Conservation (phyloP, 495 filamentous ascomycete genomes). For the Aspergillus saccharolyticus region DNA sequence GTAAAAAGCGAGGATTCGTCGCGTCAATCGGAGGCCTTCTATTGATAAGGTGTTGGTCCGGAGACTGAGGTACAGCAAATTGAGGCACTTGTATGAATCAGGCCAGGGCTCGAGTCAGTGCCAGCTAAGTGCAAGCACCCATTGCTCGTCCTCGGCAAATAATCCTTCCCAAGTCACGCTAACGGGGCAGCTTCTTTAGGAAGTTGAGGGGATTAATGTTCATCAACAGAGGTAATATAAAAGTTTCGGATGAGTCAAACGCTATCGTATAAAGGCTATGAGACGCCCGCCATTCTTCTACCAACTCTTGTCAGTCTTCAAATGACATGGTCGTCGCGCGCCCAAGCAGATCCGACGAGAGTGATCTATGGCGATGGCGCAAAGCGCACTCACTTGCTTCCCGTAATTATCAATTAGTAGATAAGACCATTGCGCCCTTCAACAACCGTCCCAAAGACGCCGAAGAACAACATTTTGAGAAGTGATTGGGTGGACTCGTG, state of each 20-base stretch:
- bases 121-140: conserved; percentile 58
- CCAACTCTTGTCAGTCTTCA: conserved; percentile 56
- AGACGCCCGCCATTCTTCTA: conserved; percentile 61
- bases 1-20: conserved; percentile 57
- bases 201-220: conserved; percentile 63
- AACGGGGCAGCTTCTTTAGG: conserved; percentile 50
- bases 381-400: conserved; percentile 34
- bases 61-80: conserved; percentile 48
- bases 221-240: conserved; percentile 60
- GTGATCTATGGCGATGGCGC: conserved; percentile 36
- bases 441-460: conserved; percentile 74
- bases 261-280: conserved; percentile 57
- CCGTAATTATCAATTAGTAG: conserved; percentile 49
- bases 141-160: conserved; percentile 54
- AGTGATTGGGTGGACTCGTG: conserved; percentile 8
- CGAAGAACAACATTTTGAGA: conserved; percentile 52
- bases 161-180: conserved; percentile 51
- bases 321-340: conserved; percentile 46
- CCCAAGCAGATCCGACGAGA: conserved; percentile 42
- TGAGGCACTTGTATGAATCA: conserved; percentile 55
- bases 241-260: conserved; percentile 40
- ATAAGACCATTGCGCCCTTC: conserved; percentile 63
- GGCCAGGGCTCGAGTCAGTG: conserved; percentile 66
- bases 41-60: conserved; percentile 66
- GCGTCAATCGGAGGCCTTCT: conserved; percentile 54